phyloP scores from a whole-genome alignment of 78 protist species.

The Creolimax fragrantissima region DNA sequence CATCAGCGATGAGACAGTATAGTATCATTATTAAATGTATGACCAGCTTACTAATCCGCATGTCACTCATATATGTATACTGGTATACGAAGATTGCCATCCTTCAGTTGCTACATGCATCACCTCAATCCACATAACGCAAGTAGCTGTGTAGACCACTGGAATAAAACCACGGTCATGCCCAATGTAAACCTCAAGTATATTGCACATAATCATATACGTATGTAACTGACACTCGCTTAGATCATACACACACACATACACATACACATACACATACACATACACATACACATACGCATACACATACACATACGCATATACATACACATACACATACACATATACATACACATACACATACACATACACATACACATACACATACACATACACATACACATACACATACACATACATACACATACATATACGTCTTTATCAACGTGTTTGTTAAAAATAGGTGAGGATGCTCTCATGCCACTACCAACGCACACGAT shows the following conservation, averaged over 20 bases:
- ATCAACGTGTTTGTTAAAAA: not conserved
- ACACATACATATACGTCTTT: not conserved
- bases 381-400: slow-evolving; percentile 4
- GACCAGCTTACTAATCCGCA: too few species aligned
- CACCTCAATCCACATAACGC: too few species aligned
- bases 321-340: not conserved
- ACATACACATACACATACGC: not conserved
- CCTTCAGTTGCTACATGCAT: too few species aligned
- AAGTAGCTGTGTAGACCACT: too few species aligned
- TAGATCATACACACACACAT: not conserved
- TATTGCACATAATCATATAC: too few species aligned
- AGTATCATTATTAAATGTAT: too few species aligned
- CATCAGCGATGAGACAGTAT: too few species aligned
- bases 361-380: not conserved
- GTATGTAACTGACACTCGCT: not conserved
- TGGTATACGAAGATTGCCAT: too few species aligned
- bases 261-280: not conserved
- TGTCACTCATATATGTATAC: too few species aligned
- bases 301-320: not conserved
- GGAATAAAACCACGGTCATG: too few species aligned
- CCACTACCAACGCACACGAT: not conserved
- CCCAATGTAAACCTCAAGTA: too few species aligned
- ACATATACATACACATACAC: not conserved
- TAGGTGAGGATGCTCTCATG: not conserved
- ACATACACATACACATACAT: not conserved